Percentiles rank a stretch among this genome's conserved stretches.
Evolutionary conservation across 495 filamentous ascomycete species (phyloP).

Genomic region (Aspergillus funiculosus): DNA sequence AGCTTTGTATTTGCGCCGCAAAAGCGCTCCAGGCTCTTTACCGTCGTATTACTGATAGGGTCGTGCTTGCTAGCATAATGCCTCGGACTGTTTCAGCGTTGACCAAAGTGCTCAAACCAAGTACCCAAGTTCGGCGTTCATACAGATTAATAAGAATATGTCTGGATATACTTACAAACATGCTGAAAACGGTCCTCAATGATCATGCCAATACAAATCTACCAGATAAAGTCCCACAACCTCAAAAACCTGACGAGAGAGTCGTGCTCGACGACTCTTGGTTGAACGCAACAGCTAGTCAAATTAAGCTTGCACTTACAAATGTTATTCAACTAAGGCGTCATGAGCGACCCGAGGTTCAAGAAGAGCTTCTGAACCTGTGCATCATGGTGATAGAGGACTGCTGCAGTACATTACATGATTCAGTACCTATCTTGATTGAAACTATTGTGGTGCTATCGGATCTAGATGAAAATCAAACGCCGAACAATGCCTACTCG

Average conservation of each 20-base stretch:
- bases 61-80: constrained; percentile 74
- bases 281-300: constrained; percentile 72
- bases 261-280: constrained; percentile 53
- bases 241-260: constrained; percentile 31
- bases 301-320: constrained; percentile 80
- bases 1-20: constrained; percentile 62
- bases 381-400: constrained; percentile 70
- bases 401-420: constrained; percentile 65
- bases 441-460: constrained; percentile 77
- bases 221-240: constrained; percentile 15
- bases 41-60: constrained; percentile 56
- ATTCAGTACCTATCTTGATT: constrained; percentile 63
- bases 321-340: constrained; percentile 72
- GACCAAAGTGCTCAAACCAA: constrained; percentile 66
- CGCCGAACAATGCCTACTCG: constrained; percentile 34
- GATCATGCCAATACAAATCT: constrained; percentile 40
- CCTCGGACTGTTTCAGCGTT: constrained; percentile 83
- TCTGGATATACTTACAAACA: constrained; percentile 52
- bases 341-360: constrained; percentile 67
- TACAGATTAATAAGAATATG: constrained; percentile 57
- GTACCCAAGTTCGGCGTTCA: constrained; percentile 56
- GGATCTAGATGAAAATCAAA: constrained; percentile 42
- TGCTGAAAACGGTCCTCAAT: constrained; percentile 59
- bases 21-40: constrained; percentile 58
- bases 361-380: constrained; percentile 57